These are phyloP conservation scores for Trametes coccinea DNA, from an alignment of 768 basidiomycete genomes.

Conservation along the genomic window DNA sequence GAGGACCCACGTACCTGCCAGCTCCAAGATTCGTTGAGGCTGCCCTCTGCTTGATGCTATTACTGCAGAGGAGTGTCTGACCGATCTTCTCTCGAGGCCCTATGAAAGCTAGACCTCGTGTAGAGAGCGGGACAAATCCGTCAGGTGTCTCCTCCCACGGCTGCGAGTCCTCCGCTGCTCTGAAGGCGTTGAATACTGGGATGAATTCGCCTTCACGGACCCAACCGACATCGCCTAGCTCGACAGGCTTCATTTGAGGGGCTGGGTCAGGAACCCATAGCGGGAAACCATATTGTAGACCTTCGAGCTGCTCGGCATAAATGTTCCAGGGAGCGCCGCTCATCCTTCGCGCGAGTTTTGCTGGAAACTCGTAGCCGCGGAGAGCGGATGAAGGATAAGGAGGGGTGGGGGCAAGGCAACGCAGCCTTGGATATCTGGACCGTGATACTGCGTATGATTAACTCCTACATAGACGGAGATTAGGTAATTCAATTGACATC, in stretches of 20 bases:
- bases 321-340: constrained; percentile 6
- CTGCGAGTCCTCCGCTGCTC: background rate
- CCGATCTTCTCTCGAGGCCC: background rate
- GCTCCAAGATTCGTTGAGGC: background rate
- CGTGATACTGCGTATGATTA: too few relatives aligned
- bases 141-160: background rate
- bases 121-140: background rate
- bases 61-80: constrained; percentile 2
- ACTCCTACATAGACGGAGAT: too few relatives aligned
- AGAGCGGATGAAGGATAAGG: too few relatives aligned
- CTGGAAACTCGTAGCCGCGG: too few relatives aligned
- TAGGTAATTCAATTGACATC: too few relatives aligned
- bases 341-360: background rate
- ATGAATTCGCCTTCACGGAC: constrained; percentile 18
- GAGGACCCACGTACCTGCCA: background rate
- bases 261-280: constrained; percentile 23
- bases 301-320: constrained; percentile 17
- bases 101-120: background rate
- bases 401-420: too few relatives aligned
- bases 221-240: constrained; percentile 24
- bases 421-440: too few relatives aligned
- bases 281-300: constrained; percentile 9
- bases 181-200: constrained; percentile 23
- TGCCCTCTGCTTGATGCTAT: background rate
- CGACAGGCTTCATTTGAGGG: background rate